Evolutionary conservation across 2,329 filamentous ascomycete species (phyloP), one percentile per base, ranked within the genome.

Genomic region (Arthroderma sp.): DNA sequence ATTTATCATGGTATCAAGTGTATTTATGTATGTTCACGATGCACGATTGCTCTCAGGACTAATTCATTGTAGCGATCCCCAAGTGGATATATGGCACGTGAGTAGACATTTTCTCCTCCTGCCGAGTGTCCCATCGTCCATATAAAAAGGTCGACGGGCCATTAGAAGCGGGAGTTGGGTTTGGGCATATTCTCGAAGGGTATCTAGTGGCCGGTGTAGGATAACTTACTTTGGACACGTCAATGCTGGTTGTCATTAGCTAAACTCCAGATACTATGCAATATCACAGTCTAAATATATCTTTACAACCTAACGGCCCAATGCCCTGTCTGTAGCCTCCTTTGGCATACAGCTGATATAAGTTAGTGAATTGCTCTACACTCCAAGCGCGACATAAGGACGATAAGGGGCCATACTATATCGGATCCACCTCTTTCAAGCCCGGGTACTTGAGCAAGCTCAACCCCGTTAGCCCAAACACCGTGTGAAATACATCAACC

Each of bases 401-500:
- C 49, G 23, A 17, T n/a, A 37, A 25, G 13, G 23, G 41, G 47
- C 38, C 72, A 39, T 75, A 87, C 84, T 97, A 98, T 47, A 88
- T 82, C 33, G 93, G 88, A 70, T 98, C 88, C 55, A 98, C 85
- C 60, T 86, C 83, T 65, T 86, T 80, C 44, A 96, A 73, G 0
- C 84, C 88, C 5, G 86, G 82, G 66, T 87, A 88, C 9, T 83
- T 83, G 28, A 97, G 74, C 57, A 98, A 78, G 68, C 90, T 95
- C 63, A 98, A 74, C 1, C 93, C 93, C 19, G 91, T 87, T 62
- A 96, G 74, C 23, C 88, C 90, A 70, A 98, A 98, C 56, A 84
- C 76, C 0, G 93, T 97, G 68, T 98, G 93, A 76, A 94, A 98
- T 35, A 98, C 91, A 75, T 98, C 93, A 21, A 96, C 91, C 85